Conservation (phyloP, 768 basidiomycete species). For the Leccinum uliginosum region DNA sequence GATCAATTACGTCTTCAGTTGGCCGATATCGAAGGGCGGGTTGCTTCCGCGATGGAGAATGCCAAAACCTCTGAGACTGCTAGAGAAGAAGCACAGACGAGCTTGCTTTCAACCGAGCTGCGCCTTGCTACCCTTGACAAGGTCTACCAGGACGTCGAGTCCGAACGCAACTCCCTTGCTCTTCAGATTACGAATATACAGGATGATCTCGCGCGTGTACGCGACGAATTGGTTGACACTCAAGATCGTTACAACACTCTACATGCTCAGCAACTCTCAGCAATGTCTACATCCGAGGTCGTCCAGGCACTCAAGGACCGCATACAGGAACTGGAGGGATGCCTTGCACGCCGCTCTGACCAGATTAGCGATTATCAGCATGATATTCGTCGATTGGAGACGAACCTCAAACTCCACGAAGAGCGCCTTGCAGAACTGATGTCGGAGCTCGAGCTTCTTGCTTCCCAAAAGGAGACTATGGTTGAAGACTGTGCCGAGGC, state of each 20-base stretch:
- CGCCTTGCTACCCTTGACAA: constrained; percentile 43
- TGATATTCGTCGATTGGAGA: constrained; percentile 72
- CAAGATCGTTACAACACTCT: constrained; percentile 60
- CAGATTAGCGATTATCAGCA: constrained; percentile 78
- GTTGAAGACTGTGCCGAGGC: constrained; percentile 81
- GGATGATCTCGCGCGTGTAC: constrained; percentile 49
- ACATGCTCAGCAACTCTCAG: constrained; percentile 62
- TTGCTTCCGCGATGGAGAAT: constrained; percentile 29
- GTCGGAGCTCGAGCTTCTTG: constrained; percentile 60
- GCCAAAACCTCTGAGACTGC: constrained; percentile 31
- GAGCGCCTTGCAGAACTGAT: constrained; percentile 70
- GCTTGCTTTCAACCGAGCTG: constrained; percentile 30
- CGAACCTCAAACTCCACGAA: constrained; percentile 69
- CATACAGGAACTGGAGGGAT: constrained; percentile 63
- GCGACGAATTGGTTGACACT: constrained; percentile 50
- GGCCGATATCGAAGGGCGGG: constrained; percentile 35
- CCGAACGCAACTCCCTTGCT: constrained; percentile 62
- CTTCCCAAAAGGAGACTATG: constrained; percentile 72
- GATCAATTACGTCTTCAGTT: constrained; percentile 24
- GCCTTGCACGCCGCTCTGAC: constrained; percentile 62
- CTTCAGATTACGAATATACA: constrained; percentile 63
- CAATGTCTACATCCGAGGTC: constrained; percentile 55
- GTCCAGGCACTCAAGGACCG: constrained; percentile 55
- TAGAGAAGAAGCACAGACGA: constrained; percentile 33
- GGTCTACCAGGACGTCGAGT: constrained; percentile 52